Evolutionary conservation across 2,329 filamentous ascomycete genomes (phyloP).

Genomic region (Fusarium lyarnte): DNA sequence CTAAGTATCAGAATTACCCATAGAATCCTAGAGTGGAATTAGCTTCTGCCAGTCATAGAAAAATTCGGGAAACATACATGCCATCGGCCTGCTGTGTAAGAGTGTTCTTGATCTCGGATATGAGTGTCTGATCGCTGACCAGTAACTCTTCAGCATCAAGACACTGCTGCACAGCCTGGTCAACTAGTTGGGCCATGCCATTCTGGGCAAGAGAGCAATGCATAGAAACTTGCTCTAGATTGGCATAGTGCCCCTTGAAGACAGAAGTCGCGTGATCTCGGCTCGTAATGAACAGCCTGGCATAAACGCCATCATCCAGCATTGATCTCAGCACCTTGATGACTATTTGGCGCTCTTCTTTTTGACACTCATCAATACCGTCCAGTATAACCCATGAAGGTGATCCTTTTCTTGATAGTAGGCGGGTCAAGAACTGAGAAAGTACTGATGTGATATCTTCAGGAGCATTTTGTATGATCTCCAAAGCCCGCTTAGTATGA

Average conservation of each 20-base stretch:
- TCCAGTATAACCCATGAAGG: accelerated
- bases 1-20: neutral
- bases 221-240: neutral
- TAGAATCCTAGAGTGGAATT: neutral
- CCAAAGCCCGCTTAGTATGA: accelerated
- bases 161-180: neutral
- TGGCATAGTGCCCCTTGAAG: too few species aligned
- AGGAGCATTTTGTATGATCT: accelerated
- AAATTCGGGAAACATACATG: accelerated
- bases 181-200: neutral
- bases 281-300: accelerated
- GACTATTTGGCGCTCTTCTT: accelerated
- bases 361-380: neutral
- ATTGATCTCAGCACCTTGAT: accelerated
- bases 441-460: accelerated
- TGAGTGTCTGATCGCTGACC: accelerated
- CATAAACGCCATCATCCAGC: accelerated
- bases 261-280: neutral
- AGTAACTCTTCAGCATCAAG: neutral
- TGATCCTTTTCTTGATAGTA: accelerated
- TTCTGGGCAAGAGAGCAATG: accelerated
- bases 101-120: accelerated
- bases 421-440: accelerated
- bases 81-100: accelerated
- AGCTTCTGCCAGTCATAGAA: accelerated